Evolutionary conservation across 495 filamentous ascomycete genomes (phyloP).

Genomic region (Daldinia vernicosa): DNA sequence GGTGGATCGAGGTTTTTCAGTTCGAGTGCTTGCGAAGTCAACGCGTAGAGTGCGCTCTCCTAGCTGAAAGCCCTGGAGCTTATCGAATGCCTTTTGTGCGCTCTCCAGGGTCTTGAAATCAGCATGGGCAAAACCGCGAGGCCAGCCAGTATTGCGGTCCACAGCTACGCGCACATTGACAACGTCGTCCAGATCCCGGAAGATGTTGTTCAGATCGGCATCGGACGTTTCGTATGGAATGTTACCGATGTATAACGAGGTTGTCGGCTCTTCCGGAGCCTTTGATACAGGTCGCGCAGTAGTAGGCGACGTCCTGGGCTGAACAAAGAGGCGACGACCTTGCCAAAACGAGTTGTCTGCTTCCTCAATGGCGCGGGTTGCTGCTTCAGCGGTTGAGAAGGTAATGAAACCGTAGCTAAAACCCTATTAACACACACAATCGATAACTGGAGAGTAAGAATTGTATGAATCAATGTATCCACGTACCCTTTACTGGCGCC

Average conservation of each 20-base stretch:
- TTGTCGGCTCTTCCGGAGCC: slow-evolving; percentile 54
- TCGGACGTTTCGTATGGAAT: slow-evolving; percentile 91
- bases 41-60: slow-evolving; percentile 73
- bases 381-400: slow-evolving; percentile 66
- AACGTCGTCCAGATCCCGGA: slow-evolving; percentile 74
- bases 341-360: slow-evolving; percentile 77
- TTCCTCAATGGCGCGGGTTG: slow-evolving; percentile 67
- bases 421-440: slow-evolving; percentile 36
- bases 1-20: background rate
- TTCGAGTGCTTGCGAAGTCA: slow-evolving; percentile 63
- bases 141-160: slow-evolving; percentile 86
- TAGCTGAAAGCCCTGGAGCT: slow-evolving; percentile 65
- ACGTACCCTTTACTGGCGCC: slow-evolving; percentile 90
- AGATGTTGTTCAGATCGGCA: slow-evolving; percentile 82
- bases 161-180: slow-evolving; percentile 88
- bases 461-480: background rate
- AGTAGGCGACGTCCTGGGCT: slow-evolving; percentile 48
- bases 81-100: slow-evolving; percentile 65
- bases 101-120: slow-evolving; percentile 77
- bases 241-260: slow-evolving; percentile 86
- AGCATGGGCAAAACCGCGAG: slow-evolving; percentile 87
- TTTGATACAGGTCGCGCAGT: background rate
- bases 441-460: background rate
- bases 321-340: slow-evolving; percentile 75
- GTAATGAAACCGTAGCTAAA: slow-evolving; percentile 81